Evolutionary conservation across 1,284 basidiomycete genomes (phyloP), one percentile per base, ranked within the genome.

Genomic region (Leccinum ponderosum): DNA sequence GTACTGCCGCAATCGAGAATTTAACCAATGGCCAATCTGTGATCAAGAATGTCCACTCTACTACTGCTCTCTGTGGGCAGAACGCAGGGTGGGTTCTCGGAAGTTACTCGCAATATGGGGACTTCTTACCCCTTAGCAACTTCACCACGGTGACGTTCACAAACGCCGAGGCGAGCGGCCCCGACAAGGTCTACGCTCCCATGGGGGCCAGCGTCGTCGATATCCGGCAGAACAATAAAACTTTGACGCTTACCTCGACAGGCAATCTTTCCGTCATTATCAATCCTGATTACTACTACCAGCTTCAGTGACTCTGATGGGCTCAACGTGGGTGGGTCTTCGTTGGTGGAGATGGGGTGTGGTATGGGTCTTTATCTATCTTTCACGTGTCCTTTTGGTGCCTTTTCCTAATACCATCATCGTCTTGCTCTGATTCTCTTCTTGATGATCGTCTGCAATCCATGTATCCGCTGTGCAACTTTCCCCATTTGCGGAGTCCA

Each of bases 51-150:
- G 9, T 61, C 20, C 53, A 4, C 1, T 63, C 62, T 22, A 15
- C 56, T 5, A 53, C 1, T 6, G 11, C 48, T 7, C 62, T 64
- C 25, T 63, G 57, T 12, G n/a, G 33, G n/a, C 35, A 31, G 20
- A 37, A 15, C 17, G 52, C 56, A 12, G 62, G 63, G 57, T 62
- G 62, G 62, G 63, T 60, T n/a, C 56, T 63, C 29, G 57, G 63
- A 35, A 51, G 54, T 29, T 59, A 25, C 39, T 6, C 14, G 2
- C 27, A 47, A 20, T 4, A 17, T 35, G 52, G 39, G 29, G 1
- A 1, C 2, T 4, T 17, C 9, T 9, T 51, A 12, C 47, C 56
- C 4, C 42, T 62, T 31, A 31, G 31, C 27, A 27, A 63, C 50
- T 62, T 62, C 11, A 11, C 11, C 47, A 25, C 14, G 20, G 47